A percentile compares a stretch with the other conserved stretches of the same genome.
Evolutionary conservation across 352 stramenopile species (phyloP).

Genomic region (Pythium volutum): DNA sequence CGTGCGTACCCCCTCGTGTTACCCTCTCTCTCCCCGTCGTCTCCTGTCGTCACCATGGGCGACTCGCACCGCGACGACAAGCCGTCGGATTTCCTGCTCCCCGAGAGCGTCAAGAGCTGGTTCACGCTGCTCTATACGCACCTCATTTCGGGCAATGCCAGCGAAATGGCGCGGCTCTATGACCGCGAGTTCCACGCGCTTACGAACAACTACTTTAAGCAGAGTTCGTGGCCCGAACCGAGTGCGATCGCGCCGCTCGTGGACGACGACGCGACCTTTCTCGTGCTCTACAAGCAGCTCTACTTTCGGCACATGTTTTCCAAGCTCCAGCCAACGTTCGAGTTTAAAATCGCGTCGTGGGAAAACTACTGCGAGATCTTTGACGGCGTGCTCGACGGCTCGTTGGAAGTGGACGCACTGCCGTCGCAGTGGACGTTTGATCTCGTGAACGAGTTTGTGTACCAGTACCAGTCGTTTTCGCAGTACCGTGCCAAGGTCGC

Average conservation of each 20-base stretch:
- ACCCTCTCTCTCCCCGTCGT: neutral
- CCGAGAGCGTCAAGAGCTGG: conserved; percentile 87
- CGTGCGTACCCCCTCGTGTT: neutral
- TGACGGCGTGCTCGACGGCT: conserved; percentile 88
- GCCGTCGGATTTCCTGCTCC: conserved; percentile 83
- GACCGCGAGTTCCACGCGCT: conserved; percentile 87
- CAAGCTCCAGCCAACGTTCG: conserved; percentile 77
- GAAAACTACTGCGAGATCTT: conserved; percentile 95
- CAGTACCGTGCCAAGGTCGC: conserved; percentile 91
- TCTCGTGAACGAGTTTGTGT: conserved; percentile 98
- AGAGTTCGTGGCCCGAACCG: conserved; percentile 92
- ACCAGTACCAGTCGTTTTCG: conserved; percentile 99
- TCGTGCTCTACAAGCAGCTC: conserved; percentile 96
- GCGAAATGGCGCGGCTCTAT: conserved; percentile 84
- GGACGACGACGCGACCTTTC: conserved; percentile 89
- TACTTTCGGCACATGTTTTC: conserved; percentile 97
- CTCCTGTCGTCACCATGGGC: conserved; percentile 37
- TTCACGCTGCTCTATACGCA: conserved; percentile 87
- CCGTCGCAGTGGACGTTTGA: conserved; percentile 98
- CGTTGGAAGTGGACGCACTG: conserved; percentile 80
- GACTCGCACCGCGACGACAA: conserved; percentile 71
- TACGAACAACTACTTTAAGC: conserved; percentile 94
- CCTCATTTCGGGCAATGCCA: conserved; percentile 76
- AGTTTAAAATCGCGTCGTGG: conserved; percentile 91
- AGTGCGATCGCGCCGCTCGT: conserved; percentile 82